phyloP scores from a whole-genome alignment of 257 asterid genomes.

The Cruciata laevipes region DNA sequence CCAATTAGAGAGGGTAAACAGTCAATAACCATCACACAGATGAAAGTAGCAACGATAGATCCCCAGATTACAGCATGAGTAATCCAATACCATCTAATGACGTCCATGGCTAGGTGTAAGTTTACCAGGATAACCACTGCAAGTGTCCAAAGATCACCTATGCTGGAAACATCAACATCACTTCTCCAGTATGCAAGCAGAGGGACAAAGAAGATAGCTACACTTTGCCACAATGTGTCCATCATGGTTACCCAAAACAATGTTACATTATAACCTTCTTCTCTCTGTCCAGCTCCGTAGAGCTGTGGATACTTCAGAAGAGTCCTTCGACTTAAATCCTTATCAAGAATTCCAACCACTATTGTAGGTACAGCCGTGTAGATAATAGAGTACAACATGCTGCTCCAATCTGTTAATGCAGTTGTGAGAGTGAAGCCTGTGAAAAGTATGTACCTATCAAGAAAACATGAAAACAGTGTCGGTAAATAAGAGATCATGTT shows the following conservation, averaged over 20 bases:
- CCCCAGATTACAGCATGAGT: constrained; percentile 91
- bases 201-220: constrained; percentile 64
- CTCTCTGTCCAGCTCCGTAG: constrained; percentile 83
- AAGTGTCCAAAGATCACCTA: constrained; percentile 90
- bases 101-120: constrained; percentile 87
- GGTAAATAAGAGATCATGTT: constrained; percentile 9
- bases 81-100: constrained; percentile 80
- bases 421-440: constrained; percentile 81
- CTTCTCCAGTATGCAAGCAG: constrained; percentile 71
- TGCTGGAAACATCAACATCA: constrained; percentile 57
- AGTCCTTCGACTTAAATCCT: constrained; percentile 71
- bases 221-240: constrained; percentile 92
- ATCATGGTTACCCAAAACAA: constrained; percentile 73
- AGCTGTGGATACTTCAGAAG: constrained; percentile 76
- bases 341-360: constrained; percentile 76
- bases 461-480: constrained; percentile 14
- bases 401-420: constrained; percentile 97
- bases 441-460: constrained; percentile 72
- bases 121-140: constrained; percentile 83
- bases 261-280: constrained; percentile 65
- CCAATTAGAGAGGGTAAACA: constrained; percentile 63
- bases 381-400: constrained; percentile 73
- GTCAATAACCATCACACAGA: constrained; percentile 71
- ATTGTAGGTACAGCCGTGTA: constrained; percentile 85
- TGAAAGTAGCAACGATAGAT: constrained; percentile 69